Evolutionary conservation across 805 yeast genomes (phyloP), one percentile per base, ranked within the genome.

Genomic region (Zygosaccharomyces rouxii): DNA sequence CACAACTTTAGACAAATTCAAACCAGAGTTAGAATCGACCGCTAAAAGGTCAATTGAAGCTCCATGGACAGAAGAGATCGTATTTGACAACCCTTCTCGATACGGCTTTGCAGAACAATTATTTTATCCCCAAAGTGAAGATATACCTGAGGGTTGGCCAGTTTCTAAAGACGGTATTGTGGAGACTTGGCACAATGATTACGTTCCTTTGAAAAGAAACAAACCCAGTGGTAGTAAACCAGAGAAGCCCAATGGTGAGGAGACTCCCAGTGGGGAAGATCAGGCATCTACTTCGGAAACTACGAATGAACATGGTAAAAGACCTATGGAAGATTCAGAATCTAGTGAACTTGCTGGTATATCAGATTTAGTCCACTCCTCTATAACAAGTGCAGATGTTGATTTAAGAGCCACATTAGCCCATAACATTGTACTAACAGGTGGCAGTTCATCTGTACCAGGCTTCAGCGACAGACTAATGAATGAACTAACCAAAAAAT

Each of bases 371-470:
- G 47, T 76, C 77, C 39, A 80, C 75, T 55, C 78, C 79, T 23
- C 71, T 75, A 50, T 75, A 76, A 42, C 71, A 75, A 48, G 76
- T 21, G 59, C 83, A 42, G 97, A 90, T 67, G 86, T 89, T 23
- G 95, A 86, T 70, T 72, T 86, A 55, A 76, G 95, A 51, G 85
- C 96, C 1, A 85, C 89, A 38, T 73, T 89, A 19, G 96, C 96
- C 0, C 92, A 89, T 67, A 89, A 89, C 62, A 83, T 90, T 47
- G 86, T 90, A 14, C 75, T 90, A 22, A 88, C 95, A 0, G 97
- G 97, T 19, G 86, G 95, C 2, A 75, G 84, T 0, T 83, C 95
- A 6, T 74, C 87, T 49, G 74, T 87, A 16, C 95, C 95, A 11
- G 95, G 94, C 5, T 70, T 89, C 46, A 83, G 84, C 16, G 95